Conservation (phyloP, 106 monocot species). For the Acorus gramineus region DNA sequence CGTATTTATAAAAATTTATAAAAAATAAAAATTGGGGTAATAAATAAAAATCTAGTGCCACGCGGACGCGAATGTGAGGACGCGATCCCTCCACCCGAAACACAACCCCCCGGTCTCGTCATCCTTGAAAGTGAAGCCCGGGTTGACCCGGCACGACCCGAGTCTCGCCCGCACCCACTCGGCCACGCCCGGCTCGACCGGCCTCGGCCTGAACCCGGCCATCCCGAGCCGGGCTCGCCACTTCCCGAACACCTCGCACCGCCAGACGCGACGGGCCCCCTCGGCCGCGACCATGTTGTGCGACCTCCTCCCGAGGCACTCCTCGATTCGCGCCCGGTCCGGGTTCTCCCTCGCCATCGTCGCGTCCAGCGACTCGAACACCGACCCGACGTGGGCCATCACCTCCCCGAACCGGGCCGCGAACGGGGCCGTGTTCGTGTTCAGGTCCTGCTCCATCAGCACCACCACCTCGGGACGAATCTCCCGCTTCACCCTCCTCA, state of each 20-base stretch:
- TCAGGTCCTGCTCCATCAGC: conserved; percentile 69
- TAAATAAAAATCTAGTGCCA: conserved; percentile 41
- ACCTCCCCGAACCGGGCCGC: conserved; percentile 49
- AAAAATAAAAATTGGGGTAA: not conserved
- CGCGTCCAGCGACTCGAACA: conserved; percentile 60
- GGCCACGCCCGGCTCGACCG: conserved; percentile 21
- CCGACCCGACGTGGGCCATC: conserved; percentile 43
- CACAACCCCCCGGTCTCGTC: conserved; percentile 31
- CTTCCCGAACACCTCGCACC: conserved; percentile 76
- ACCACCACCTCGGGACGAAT: conserved; percentile 41
- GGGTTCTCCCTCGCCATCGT: conserved; percentile 18
- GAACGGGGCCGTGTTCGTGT: conserved; percentile 67
- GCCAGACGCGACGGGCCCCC: conserved; percentile 51
- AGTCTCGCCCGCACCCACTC: conserved; percentile 24
- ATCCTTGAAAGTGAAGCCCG: conserved; percentile 36
- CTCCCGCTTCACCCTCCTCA: conserved; percentile 36
- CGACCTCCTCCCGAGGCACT: conserved; percentile 37
- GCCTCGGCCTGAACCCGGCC: conserved; percentile 43
- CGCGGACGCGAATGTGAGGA: conserved; percentile 44
- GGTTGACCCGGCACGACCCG: conserved; percentile 20
- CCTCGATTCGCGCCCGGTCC: conserved; percentile 35
- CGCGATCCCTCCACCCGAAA: conserved; percentile 49
- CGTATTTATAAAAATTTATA: too few relatives aligned
- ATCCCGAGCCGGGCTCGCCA: conserved; percentile 78
- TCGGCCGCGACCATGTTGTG: conserved; percentile 47